Base-by-base conservation (phyloP, 2,329 filamentous ascomycete genomes). In the Apiospora rasikravindrae region DNA sequence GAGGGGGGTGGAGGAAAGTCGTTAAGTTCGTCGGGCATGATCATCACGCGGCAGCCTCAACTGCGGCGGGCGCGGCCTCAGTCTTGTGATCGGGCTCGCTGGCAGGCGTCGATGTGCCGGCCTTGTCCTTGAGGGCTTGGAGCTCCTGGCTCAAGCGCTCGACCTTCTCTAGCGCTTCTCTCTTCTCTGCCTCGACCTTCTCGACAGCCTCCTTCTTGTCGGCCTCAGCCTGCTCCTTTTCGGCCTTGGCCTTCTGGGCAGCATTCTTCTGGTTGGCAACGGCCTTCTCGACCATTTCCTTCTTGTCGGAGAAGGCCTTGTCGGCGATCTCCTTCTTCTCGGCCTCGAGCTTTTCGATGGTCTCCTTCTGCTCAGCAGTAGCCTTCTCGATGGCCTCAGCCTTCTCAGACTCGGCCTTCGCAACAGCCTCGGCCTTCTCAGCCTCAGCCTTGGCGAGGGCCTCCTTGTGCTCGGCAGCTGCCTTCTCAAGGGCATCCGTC, bases 91-190 rank as follows among this genome's bases (percentile, higher is more conserved):
- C 26, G 44, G 69, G 24, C 49, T 68, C 66, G 33, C 37, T 57
- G n/a, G 47, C 49, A 26, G 42, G 33, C 44, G 44, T 68, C 26
- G 69, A 53, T 14, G 69, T 44, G 26, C 68, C 68, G 19, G 71
- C 66, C 72, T 76, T 69, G 61, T 75, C 73, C 73, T 74, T 73
- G 44, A 74, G 68, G 66, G 68, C 45, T 70, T 72, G 71, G n/a
- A 73, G 40, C 69, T 79, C 73, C 22, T 74, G 73, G 71, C 77
- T 75, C 16, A 80, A 73, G 11, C 71, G 70, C 64, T 73, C 74
- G n/a, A 73, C 71, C 53, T 75, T 76, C 33, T 40, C 61, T 11
- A 67, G 61, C 1, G 61, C 61, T 29, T 67, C 61, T 37, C 29
- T 67, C 33, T 40, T 67, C 37, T 67, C 61, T 8, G 33, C 61